These are phyloP conservation scores for Castanospermum australe DNA, from an alignment of 306 rosid species.

Conservation along the genomic window DNA sequence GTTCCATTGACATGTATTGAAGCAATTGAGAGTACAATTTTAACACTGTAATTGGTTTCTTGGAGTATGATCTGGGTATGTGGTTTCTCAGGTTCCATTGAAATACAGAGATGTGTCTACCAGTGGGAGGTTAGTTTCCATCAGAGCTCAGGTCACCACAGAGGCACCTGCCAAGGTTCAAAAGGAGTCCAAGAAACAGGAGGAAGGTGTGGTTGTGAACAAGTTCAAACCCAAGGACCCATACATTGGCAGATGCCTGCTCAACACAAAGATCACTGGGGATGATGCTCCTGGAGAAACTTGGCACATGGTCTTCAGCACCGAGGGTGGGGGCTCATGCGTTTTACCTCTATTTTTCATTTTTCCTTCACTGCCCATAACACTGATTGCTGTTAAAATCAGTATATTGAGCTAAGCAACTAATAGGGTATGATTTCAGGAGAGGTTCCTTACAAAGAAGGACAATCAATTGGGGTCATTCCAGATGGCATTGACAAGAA, in stretches of 20 bases:
- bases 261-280: conserved; percentile 95
- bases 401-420: not conserved
- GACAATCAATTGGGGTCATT: conserved; percentile 91
- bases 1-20: not conserved
- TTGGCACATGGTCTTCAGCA: conserved; percentile 98
- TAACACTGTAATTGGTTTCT: not conserved
- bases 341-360: not conserved
- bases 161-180: conserved; percentile 83
- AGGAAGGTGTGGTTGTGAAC: conserved; percentile 84
- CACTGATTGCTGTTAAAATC: not conserved
- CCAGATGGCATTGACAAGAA: conserved; percentile 85
- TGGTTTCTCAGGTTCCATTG: conserved; percentile 51
- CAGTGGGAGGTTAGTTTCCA: conserved; percentile 50
- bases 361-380: not conserved
- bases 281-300: conserved; percentile 99
- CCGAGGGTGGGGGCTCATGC: conserved; percentile 61
- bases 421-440: conserved; percentile 46
- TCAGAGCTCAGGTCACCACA: conserved; percentile 88
- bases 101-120: conserved; percentile 48
- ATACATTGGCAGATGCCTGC: conserved; percentile 70
- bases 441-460: conserved; percentile 95
- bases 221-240: conserved; percentile 85
- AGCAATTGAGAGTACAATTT: not conserved
- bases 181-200: conserved; percentile 82
- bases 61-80: conserved; percentile 8